A percentile compares a stretch with the other conserved stretches of the same genome.
phyloP scores from a whole-genome alignment of 306 rosid genomes.

The Luffa aegyptiaca region DNA sequence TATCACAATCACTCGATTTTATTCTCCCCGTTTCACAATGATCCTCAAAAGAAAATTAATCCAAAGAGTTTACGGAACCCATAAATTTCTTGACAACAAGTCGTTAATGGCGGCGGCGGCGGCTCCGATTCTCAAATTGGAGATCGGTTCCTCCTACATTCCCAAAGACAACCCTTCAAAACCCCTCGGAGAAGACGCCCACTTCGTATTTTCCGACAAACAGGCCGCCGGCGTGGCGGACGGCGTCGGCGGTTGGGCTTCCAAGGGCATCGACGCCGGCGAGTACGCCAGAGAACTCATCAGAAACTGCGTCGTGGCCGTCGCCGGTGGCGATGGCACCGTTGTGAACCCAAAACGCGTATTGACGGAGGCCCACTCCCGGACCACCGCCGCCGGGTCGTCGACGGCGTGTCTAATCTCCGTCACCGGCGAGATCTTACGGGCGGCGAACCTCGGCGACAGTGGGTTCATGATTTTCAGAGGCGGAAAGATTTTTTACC shows the following conservation, averaged over 20 bases:
- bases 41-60: not conserved
- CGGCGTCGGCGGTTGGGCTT: constrained; percentile 2
- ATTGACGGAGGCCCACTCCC: not conserved
- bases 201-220: not conserved
- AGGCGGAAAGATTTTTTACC: not conserved
- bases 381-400: not conserved
- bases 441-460: constrained; percentile 1
- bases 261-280: constrained; percentile 4
- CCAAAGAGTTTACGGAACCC: not conserved
- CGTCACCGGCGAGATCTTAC: not conserved
- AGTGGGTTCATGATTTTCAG: constrained; percentile 6
- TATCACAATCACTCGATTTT: too few species aligned
- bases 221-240: not conserved
- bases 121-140: not conserved
- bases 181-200: constrained; percentile 6
- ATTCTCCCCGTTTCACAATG: not conserved
- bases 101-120: not conserved
- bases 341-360: not conserved
- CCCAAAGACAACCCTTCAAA: not conserved
- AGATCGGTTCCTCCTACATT: not conserved
- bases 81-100: not conserved
- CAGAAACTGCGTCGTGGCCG: not conserved
- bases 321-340: not conserved
- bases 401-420: not conserved
- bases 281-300: not conserved